Conservation (phyloP, 1,284 basidiomycete species). For the Cryptococcus sp. region DNA sequence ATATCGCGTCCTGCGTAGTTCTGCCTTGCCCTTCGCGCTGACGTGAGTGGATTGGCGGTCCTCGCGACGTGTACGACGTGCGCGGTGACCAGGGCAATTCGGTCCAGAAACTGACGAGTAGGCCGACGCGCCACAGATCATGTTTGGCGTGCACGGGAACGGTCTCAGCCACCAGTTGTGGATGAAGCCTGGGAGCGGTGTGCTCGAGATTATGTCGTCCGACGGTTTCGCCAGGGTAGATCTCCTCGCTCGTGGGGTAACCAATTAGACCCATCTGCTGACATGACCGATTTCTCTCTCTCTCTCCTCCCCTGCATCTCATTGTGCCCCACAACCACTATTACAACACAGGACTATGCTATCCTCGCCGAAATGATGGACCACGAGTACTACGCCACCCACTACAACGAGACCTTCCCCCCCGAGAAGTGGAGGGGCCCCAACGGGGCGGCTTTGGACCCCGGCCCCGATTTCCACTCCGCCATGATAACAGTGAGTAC, state of each 20-base stretch:
- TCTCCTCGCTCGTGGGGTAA: neutral
- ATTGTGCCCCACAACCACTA: too few relatives aligned
- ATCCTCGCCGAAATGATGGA: conserved; percentile 24
- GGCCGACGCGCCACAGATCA: conserved; percentile 6
- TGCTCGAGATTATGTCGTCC: conserved; percentile 19
- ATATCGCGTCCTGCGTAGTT: neutral
- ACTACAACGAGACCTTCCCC: conserved; percentile 24
- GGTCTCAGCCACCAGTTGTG: conserved; percentile 29
- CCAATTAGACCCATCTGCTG: neutral
- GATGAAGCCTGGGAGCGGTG: conserved; percentile 22
- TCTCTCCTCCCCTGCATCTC: neutral
- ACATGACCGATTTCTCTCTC: neutral
- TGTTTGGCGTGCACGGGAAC: conserved; percentile 27
- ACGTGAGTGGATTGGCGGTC: neutral
- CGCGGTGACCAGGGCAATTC: neutral
- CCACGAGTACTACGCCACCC: conserved; percentile 29
- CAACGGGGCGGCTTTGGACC: conserved; percentile 15
- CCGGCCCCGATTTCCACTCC: conserved; percentile 18
- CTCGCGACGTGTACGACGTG: neutral
- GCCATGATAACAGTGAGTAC: conserved; percentile 15
- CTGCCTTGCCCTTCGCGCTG: conserved; percentile 8
- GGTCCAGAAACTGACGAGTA: neutral
- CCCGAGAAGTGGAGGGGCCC: conserved; percentile 17
- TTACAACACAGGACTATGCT: conserved; percentile 16
- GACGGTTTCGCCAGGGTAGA: conserved; percentile 5